These are phyloP conservation scores for Petunia secreta DNA, from an alignment of 257 asterid genomes.

Conservation along the genomic window DNA sequence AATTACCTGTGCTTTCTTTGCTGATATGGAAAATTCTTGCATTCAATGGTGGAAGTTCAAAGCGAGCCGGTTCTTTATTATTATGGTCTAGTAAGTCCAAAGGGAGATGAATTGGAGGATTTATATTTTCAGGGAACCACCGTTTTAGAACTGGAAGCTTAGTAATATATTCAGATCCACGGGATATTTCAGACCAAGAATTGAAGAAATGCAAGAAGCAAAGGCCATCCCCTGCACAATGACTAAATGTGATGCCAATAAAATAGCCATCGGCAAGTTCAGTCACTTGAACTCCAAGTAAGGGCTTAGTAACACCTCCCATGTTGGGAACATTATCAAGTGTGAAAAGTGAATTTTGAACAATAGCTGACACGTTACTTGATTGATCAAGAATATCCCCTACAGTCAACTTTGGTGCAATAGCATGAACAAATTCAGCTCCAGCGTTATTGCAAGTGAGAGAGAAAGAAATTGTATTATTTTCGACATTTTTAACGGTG, in stretches of 20 bases:
- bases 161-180: constrained; percentile 36
- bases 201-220: constrained; percentile 57
- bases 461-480: neutral
- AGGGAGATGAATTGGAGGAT: constrained; percentile 7
- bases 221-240: constrained; percentile 35
- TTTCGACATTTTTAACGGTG: neutral
- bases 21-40: constrained; percentile 46
- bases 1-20: neutral
- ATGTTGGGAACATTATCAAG: constrained; percentile 30
- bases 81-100: constrained; percentile 5
- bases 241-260: constrained; percentile 46
- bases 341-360: constrained; percentile 36
- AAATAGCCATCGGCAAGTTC: constrained; percentile 53
- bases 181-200: constrained; percentile 52
- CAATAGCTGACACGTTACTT: constrained; percentile 27
- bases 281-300: constrained; percentile 48
- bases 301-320: constrained; percentile 41
- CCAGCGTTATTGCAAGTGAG: constrained; percentile 26
- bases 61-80: no score
- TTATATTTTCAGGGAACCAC: constrained; percentile 30
- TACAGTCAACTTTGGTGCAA: constrained; percentile 19
- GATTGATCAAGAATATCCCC: constrained; percentile 34
- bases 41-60: constrained; percentile 5
- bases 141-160: constrained; percentile 34
- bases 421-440: constrained; percentile 32